Percentiles rank a stretch among this genome's conserved stretches.
phyloP scores from a whole-genome alignment of 148 eudicot genomes.

The Dysphania ambrosioides region DNA sequence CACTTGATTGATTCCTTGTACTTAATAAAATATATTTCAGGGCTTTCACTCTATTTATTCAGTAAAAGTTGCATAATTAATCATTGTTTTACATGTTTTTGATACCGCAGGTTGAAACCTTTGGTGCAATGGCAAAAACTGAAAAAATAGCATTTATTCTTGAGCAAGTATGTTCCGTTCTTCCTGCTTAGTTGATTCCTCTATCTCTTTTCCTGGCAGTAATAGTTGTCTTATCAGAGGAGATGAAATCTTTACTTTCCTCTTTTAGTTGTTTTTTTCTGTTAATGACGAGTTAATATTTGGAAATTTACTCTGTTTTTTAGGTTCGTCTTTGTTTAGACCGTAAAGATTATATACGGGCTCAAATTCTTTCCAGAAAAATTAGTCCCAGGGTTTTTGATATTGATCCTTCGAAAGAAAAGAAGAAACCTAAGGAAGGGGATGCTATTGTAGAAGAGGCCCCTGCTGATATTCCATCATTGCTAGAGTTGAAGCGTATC shows the following conservation, averaged over 20 bases:
- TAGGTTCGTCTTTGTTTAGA: conserved; percentile 94
- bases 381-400: conserved; percentile 92
- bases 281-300: background rate
- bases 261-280: background rate
- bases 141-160: conserved; percentile 93
- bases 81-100: conserved; percentile 3
- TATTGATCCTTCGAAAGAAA: conserved; percentile 70
- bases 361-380: conserved; percentile 88
- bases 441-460: conserved; percentile 75
- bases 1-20: background rate
- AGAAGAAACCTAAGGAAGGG: conserved; percentile 85
- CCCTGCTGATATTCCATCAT: conserved; percentile 72
- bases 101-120: conserved; percentile 76
- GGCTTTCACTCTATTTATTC: background rate
- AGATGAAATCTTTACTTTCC: background rate
- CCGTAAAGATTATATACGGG: conserved; percentile 83
- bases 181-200: background rate
- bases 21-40: background rate
- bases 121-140: conserved; percentile 98
- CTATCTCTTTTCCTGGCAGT: background rate
- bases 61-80: background rate
- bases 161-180: conserved; percentile 64
- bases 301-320: conserved; percentile 10
- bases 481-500: conserved; percentile 66
- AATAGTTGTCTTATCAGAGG: background rate